Base-by-base conservation (phyloP, 2,329 filamentous ascomycete genomes). In the Penicillium sp. region DNA sequence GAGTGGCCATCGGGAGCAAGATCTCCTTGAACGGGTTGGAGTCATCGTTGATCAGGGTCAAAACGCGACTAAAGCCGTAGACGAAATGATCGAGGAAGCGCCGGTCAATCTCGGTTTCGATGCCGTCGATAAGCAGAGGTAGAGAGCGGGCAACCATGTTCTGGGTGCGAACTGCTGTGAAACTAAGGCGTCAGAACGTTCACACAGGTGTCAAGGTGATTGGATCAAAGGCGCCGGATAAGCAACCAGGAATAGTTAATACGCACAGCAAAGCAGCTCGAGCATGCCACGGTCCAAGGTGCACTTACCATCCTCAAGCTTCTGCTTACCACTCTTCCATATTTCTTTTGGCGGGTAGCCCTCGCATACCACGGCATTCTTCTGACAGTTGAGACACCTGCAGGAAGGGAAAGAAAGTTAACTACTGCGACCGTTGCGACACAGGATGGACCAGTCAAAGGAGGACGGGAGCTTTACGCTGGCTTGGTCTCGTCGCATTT, bases 311-410 rank as follows among this genome's bases (percentile, higher is more conserved):
- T 88, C 82, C 72, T 85, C 83, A 31, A 81, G 78, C 63, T 77
- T 84, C 67, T 91, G 85, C 64, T 81, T 88, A 26, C 88, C 88
- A 63, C 87, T 90, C 67, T 84, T 88, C 89, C 89, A 95, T 45
- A 88, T 79, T 51, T 87, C 85, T 65, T 88, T 88, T 53, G 87
- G 85, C 44, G 87, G 87, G 64, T 95, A 95, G 10, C 89, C 89
- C 69, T 95, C 88, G 64, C 89, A 95, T 12, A 90, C 81, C 10
- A 95, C 87, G 8, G 88, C 88, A 66, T 95, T 95, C 76, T 95
- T 95, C 70, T 93, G 85, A 64, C 89, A 95, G 61, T 94, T 94
- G 68, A 88, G 77, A 49, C 55, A 66, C n/a, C n/a, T n/a, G n/a
- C n/a, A n/a, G n/a, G n/a, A n/a, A n/a, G n/a, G n/a, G n/a, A n/a